Evolutionary conservation across 2,329 filamentous ascomycete species (phyloP).

Genomic region (Coniochaeta prunicola): DNA sequence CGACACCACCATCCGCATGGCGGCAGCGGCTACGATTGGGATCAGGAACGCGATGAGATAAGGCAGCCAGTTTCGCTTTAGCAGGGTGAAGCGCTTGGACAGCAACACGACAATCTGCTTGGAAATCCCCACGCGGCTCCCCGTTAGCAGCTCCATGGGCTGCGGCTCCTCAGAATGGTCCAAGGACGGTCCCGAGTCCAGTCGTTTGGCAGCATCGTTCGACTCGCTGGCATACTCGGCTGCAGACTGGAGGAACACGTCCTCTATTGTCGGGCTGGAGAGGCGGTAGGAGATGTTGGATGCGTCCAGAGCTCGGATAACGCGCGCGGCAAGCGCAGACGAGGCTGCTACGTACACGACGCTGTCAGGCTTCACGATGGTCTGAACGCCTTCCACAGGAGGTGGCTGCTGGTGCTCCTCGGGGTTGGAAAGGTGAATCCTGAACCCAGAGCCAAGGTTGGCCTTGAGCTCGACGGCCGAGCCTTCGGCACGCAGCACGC

Average conservation of each 20-base stretch:
- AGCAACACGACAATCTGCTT: constrained; percentile 70
- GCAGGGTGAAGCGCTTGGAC: constrained; percentile 67
- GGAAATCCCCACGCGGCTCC: constrained; percentile 60
- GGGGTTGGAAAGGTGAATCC: constrained; percentile 64
- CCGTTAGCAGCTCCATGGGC: constrained; percentile 61
- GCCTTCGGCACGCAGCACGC: constrained; percentile 71
- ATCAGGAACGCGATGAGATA: constrained; percentile 69
- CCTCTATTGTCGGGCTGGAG: constrained; percentile 82
- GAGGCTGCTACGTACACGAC: constrained; percentile 65
- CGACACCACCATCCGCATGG: constrained; percentile 70
- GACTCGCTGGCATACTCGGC: constrained; percentile 68
- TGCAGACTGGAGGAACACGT: constrained; percentile 82
- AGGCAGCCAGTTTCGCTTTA: constrained; percentile 71
- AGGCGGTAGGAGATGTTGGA: too few species aligned
- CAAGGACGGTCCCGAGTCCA: too few species aligned
- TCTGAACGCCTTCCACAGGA: constrained; percentile 47
- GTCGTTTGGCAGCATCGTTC: constrained; percentile 18
- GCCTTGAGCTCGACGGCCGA: constrained; percentile 84
- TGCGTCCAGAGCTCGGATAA: too few species aligned
- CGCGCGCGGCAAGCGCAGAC: constrained; percentile 60
- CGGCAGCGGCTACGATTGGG: constrained; percentile 71
- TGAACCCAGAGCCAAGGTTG: constrained; percentile 73
- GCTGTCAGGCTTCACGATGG: constrained; percentile 59
- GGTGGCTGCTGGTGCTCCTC: constrained; percentile 38
- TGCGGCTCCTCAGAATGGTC: too few species aligned